These are phyloP conservation scores for Gonium pectorale DNA, from an alignment of 139 green algal genomes.

Conservation along the genomic window DNA sequence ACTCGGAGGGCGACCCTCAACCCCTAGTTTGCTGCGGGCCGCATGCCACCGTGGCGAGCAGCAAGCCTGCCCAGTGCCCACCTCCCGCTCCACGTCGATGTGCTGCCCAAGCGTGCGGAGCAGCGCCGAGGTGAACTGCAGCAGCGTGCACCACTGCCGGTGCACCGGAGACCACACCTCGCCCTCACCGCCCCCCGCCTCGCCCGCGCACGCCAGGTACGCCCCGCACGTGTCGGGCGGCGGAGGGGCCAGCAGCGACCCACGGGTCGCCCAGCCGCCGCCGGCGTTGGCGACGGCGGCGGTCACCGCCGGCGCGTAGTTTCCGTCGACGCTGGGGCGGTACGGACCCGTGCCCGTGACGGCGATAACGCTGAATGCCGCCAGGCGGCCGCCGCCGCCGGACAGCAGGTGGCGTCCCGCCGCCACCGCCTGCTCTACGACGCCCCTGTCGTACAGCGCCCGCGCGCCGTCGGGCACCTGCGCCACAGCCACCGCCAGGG, in stretches of 20 bases:
- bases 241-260: not conserved
- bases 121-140: conserved; percentile 49
- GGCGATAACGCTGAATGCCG: conserved; percentile 34
- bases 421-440: conserved; percentile 32
- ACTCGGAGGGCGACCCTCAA: no score
- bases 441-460: conserved; percentile 52
- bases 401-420: conserved; percentile 51
- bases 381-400: conserved; percentile 31
- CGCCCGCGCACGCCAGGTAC: not conserved
- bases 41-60: no score
- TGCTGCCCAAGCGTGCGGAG: conserved; percentile 50
- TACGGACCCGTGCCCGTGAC: conserved; percentile 36
- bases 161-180: conserved; percentile 40
- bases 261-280: not conserved
- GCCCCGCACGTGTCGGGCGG: conserved; percentile 21
- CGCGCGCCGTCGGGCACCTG: conserved; percentile 54
- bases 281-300: no score
- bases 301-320: conserved; percentile 12
- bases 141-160: conserved; percentile 54
- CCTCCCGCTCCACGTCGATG: conserved; percentile 46
- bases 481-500: conserved; percentile 53
- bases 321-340: conserved; percentile 27
- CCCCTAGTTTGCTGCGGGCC: no score
- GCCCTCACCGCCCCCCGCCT: not conserved
- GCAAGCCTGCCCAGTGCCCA: no score